Conservation (phyloP, 192 early-diverging fungal species). For the Umbelopsis sp. region DNA sequence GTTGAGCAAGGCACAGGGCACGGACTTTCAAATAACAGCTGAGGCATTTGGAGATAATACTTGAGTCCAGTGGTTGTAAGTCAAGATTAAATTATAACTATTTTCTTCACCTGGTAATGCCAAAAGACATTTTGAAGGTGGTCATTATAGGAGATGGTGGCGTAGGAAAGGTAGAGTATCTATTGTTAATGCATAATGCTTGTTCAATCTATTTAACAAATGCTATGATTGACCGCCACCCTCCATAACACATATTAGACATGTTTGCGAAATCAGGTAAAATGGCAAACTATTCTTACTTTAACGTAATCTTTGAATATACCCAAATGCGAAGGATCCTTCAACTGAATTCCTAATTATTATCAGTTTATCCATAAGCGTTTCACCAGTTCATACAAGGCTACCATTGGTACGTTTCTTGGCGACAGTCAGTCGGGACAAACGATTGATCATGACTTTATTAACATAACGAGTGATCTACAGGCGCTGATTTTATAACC, state of each 20-base stretch:
- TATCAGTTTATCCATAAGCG: constrained; percentile 86
- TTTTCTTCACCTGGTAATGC: constrained; percentile 30
- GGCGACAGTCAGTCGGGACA: neutral
- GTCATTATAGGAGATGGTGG: constrained; percentile 58
- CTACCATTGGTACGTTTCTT: constrained; percentile 80
- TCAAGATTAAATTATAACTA: neutral
- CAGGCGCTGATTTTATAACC: constrained; percentile 89
- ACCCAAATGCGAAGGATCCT: neutral
- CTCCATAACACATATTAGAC: constrained; percentile 19
- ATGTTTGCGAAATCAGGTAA: constrained; percentile 41
- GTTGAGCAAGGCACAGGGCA: neutral
- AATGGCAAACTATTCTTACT: neutral
- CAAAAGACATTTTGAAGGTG: constrained; percentile 54
- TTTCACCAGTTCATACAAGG: constrained; percentile 96
- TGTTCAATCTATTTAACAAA: neutral
- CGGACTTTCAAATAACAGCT: neutral
- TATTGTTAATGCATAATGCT: neutral
- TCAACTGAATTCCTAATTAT: neutral
- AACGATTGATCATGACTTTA: neutral
- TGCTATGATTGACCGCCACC: neutral
- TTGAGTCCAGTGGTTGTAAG: neutral
- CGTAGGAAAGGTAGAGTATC: constrained; percentile 51
- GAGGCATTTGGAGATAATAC: neutral
- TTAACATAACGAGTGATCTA: neutral
- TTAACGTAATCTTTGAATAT: neutral